phyloP scores from a whole-genome alignment of 2,329 filamentous ascomycete species.

The Trichoderma koningiopsis region DNA sequence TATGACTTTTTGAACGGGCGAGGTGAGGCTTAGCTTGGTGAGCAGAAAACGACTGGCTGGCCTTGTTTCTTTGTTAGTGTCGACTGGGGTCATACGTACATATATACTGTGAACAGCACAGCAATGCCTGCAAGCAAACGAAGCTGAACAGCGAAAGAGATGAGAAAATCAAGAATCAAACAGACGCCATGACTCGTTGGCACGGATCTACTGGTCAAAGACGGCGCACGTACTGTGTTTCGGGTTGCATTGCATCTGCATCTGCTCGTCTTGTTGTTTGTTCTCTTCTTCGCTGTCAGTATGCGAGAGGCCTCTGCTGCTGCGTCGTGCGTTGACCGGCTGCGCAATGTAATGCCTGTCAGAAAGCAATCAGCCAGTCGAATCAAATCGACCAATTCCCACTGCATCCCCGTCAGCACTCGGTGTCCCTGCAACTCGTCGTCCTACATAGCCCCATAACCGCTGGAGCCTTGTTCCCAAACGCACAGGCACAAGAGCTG shows the following conservation, averaged over 20 bases:
- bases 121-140: not conserved
- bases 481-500: not conserved
- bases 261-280: not conserved
- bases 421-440: not conserved
- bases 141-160: not conserved
- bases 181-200: not conserved
- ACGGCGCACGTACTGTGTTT: not conserved
- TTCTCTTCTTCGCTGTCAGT: not conserved
- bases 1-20: not conserved
- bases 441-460: not conserved
- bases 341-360: not conserved
- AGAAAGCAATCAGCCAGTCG: not conserved
- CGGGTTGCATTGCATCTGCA: not conserved
- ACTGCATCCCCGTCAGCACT: not conserved
- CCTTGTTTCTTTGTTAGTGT: not conserved
- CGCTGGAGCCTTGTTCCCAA: not conserved
- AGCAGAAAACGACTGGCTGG: constrained; percentile 6
- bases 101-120: not conserved
- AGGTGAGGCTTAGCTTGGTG: not conserved
- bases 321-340: not conserved
- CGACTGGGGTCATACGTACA: not conserved
- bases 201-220: constrained; percentile 13
- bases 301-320: not conserved
- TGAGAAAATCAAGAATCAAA: not conserved
- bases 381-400: not conserved